These are phyloP conservation scores for Alternaria conjuncta DNA, from an alignment of 2,329 filamentous ascomycete species.

Conservation along the genomic window DNA sequence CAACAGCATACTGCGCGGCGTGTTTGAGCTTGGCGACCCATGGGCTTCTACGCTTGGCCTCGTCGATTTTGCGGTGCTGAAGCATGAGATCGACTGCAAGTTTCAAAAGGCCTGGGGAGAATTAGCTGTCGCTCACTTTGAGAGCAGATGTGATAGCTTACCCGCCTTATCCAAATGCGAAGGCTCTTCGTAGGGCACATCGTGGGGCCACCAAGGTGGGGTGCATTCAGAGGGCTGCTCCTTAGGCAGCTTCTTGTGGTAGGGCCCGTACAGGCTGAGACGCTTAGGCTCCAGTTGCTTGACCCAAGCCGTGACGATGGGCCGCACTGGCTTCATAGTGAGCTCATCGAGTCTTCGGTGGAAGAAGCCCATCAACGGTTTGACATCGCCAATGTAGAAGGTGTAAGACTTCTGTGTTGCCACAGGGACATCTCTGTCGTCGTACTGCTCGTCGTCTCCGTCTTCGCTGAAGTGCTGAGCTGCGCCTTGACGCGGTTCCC, in stretches of 20 bases:
- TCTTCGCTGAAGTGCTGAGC: conserved; percentile 1
- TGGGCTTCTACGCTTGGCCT: conserved; percentile 26
- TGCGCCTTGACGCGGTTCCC: not conserved
- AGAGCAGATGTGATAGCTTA: conserved; percentile 10
- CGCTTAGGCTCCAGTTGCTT: conserved; percentile 37
- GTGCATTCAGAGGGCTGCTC: conserved; percentile 17
- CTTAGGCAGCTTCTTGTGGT: conserved; percentile 28
- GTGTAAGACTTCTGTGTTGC: conserved; percentile 15
- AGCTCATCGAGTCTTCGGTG: conserved; percentile 35
- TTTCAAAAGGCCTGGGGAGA: conserved; percentile 27
- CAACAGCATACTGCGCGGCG: conserved; percentile 27
- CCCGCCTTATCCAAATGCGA: conserved; percentile 39
- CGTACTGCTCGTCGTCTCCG: conserved; percentile 3
- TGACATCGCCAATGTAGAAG: conserved; percentile 37
- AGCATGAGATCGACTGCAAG: conserved; percentile 40
- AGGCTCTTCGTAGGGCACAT: conserved; percentile 40
- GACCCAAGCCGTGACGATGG: conserved; percentile 43
- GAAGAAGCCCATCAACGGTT: conserved; percentile 30
- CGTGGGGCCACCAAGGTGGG: conserved; percentile 41
- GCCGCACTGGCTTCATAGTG: conserved; percentile 41
- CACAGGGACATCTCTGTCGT: conserved; percentile 6
- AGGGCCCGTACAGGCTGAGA: conserved; percentile 30
- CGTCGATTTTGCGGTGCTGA: conserved; percentile 34
- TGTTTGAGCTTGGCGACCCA: conserved; percentile 36
- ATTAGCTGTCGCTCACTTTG: conserved; percentile 3